Evolutionary conservation across 495 filamentous ascomycete species (phyloP).

Genomic region (Rhypophila decipiens): DNA sequence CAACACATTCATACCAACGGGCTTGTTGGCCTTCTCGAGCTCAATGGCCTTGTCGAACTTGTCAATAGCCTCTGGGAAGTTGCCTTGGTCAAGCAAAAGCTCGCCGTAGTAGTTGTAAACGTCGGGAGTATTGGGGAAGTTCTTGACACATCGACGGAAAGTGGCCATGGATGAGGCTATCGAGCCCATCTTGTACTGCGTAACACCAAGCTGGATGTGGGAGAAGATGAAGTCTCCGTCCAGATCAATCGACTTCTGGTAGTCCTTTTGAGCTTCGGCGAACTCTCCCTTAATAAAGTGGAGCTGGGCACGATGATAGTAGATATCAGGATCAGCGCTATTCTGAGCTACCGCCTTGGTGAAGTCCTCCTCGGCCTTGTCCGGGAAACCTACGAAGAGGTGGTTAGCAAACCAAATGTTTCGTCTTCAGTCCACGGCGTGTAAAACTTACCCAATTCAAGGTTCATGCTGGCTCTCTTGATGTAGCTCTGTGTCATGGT

Average conservation of each 20-base stretch:
- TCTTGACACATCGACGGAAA: slow-evolving; percentile 95
- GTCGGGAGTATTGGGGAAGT: slow-evolving; percentile 91
- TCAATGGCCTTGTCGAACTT: slow-evolving; percentile 98
- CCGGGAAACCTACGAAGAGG: slow-evolving; percentile 61
- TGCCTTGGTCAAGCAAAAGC: slow-evolving; percentile 93
- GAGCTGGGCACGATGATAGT: slow-evolving; percentile 97
- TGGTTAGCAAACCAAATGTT: slow-evolving; percentile 10
- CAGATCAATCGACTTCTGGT: slow-evolving; percentile 97
- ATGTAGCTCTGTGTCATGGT: slow-evolving; percentile 92
- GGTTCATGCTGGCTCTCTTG: slow-evolving; percentile 96
- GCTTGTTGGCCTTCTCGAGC: slow-evolving; percentile 92
- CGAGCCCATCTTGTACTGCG: slow-evolving; percentile 99
- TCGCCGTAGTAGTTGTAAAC: slow-evolving; percentile 99
- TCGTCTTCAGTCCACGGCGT: background rate
- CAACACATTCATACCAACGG: slow-evolving; percentile 91
- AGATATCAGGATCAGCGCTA: slow-evolving; percentile 89
- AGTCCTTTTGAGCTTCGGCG: slow-evolving; percentile 89
- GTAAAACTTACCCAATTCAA: slow-evolving; percentile 72
- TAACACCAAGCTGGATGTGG: slow-evolving; percentile 98
- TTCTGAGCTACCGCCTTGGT: slow-evolving; percentile 79
- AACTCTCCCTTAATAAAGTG: slow-evolving; percentile 97
- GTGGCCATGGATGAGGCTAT: slow-evolving; percentile 97
- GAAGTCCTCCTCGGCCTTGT: slow-evolving; percentile 83
- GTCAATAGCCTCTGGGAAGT: slow-evolving; percentile 90
- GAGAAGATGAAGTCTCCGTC: slow-evolving; percentile 97